A percentile compares a stretch with the other conserved stretches of the same genome.
These are phyloP conservation scores for Talaromyces marneffei DNA, from an alignment of 2,329 filamentous ascomycete genomes.

Conservation along the genomic window DNA sequence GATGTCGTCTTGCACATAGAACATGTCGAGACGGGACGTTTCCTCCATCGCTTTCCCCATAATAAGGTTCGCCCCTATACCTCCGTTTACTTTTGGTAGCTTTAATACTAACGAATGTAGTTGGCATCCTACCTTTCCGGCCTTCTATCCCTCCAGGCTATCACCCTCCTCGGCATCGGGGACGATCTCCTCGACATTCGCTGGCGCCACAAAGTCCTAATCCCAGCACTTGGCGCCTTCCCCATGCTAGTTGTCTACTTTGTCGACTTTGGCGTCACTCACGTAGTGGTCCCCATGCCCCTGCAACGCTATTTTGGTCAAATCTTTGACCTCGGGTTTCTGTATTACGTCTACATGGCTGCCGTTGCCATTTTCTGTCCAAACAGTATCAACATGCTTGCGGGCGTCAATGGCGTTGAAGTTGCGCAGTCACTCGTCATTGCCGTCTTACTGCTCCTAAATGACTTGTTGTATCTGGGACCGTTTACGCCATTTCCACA, in stretches of 20 bases:
- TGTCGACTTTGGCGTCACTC: conserved; percentile 95
- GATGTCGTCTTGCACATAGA: conserved; percentile 73
- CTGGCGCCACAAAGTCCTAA: conserved; percentile 98
- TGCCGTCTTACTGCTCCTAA: conserved; percentile 72
- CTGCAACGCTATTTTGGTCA: conserved; percentile 79
- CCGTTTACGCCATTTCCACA: conserved; percentile 74
- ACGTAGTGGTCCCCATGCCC: conserved; percentile 82
- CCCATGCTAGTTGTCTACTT: conserved; percentile 96
- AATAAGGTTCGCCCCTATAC: conserved; percentile 63
- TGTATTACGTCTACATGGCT: conserved; percentile 97
- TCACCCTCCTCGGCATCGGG: conserved; percentile 83
- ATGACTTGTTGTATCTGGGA: conserved; percentile 79
- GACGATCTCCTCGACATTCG: conserved; percentile 97
- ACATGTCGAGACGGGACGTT: conserved; percentile 72
- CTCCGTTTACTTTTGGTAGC: neutral
- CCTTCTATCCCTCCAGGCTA: conserved; percentile 84
- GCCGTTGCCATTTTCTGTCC: conserved; percentile 94
- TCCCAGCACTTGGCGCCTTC: conserved; percentile 87
- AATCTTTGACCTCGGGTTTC: conserved; percentile 70
- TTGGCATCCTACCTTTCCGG: conserved; percentile 92
- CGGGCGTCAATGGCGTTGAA: conserved; percentile 97
- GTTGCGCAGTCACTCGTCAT: conserved; percentile 91
- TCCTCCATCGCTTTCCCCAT: conserved; percentile 88
- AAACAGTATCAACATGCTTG: conserved; percentile 99
- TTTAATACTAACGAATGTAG: conserved; percentile 39